These are phyloP conservation scores for Trypanosoma vivax DNA, from an alignment of 208 protist species.

Conservation along the genomic window DNA sequence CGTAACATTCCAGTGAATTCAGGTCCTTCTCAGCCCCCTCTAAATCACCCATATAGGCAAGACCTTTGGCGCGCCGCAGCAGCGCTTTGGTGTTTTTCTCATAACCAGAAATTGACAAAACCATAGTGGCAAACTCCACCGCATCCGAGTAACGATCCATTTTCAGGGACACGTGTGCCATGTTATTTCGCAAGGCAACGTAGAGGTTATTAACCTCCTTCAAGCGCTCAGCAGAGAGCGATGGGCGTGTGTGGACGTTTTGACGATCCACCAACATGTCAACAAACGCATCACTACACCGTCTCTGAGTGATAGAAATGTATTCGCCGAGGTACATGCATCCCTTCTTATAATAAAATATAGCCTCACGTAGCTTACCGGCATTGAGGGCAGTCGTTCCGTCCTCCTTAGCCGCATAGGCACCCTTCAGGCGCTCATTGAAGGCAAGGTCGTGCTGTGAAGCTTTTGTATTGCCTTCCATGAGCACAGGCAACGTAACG, in stretches of 20 bases:
- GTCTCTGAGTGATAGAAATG: conserved; percentile 19
- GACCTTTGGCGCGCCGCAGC: conserved; percentile 46
- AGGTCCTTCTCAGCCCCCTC: conserved; percentile 38
- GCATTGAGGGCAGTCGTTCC: conserved; percentile 41
- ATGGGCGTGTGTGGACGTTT: background rate
- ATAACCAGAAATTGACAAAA: conserved; percentile 22
- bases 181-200: conserved; percentile 41
- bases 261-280: conserved; percentile 6
- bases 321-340: conserved; percentile 61
- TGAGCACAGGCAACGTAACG: background rate
- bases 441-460: conserved; percentile 3
- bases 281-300: conserved; percentile 11
- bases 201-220: conserved; percentile 26
- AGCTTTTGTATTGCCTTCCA: background rate
- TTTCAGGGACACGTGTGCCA: conserved; percentile 39
- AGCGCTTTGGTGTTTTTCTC: conserved; percentile 42
- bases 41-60: conserved; percentile 23
- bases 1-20: conserved; percentile 11
- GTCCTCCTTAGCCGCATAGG: conserved; percentile 36
- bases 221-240: conserved; percentile 7
- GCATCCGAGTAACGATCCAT: conserved; percentile 43
- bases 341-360: conserved; percentile 69
- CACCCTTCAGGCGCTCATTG: conserved; percentile 16
- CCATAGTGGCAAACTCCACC: conserved; percentile 28
- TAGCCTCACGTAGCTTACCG: conserved; percentile 28